phyloP scores from a whole-genome alignment of 106 monocot genomes.

The Apostasia ramifera region DNA sequence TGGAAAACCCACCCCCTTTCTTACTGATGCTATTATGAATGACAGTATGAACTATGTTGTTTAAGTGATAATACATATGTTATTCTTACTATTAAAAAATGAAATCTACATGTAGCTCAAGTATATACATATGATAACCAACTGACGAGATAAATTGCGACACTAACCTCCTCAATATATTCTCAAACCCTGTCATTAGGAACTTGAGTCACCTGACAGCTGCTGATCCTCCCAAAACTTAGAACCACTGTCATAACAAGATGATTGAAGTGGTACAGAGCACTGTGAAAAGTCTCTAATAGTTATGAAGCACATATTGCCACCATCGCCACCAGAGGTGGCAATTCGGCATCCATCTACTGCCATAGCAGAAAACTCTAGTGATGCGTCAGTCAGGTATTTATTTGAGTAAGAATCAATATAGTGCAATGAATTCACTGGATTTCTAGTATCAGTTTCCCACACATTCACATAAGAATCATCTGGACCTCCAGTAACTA shows the following conservation, averaged over 20 bases:
- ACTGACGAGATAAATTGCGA: no score
- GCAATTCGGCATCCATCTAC: slow-evolving; percentile 51
- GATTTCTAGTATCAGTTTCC: slow-evolving; percentile 41
- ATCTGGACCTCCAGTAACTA: slow-evolving; percentile 53
- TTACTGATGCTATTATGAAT: no score
- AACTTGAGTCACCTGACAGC: background rate
- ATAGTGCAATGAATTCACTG: slow-evolving; percentile 31
- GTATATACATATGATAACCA: no score
- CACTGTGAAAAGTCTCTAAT: slow-evolving; percentile 47
- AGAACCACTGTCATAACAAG: background rate
- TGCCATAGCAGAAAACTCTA: slow-evolving; percentile 42
- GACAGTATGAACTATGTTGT: no score
- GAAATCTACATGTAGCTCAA: no score
- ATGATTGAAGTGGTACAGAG: slow-evolving; percentile 11
- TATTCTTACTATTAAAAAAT: no score
- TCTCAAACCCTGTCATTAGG: no score
- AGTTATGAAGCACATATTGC: slow-evolving; percentile 13
- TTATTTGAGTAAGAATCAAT: slow-evolving; percentile 7
- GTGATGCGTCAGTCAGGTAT: background rate
- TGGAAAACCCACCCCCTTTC: no score
- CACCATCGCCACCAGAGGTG: slow-evolving; percentile 21
- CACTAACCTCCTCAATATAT: no score
- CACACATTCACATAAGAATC: slow-evolving; percentile 47
- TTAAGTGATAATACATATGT: no score
- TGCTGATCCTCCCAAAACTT: slow-evolving; percentile 12